A percentile compares a stretch with the other conserved stretches of the same genome.
phyloP scores from a whole-genome alignment of 495 filamentous ascomycete species.

The Neurospora pannonica region DNA sequence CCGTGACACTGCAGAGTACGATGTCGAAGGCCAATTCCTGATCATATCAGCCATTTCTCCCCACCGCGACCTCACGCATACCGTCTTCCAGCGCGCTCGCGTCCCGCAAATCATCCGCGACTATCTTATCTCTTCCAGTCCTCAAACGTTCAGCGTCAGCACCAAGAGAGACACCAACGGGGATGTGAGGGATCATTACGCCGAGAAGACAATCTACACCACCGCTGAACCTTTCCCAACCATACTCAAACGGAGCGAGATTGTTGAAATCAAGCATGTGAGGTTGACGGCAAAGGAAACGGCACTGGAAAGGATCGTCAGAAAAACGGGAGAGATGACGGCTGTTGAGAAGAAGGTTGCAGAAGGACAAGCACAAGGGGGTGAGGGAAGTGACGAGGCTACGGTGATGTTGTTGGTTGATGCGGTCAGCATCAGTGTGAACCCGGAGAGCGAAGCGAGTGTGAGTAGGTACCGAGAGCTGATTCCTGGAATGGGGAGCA shows the following conservation, averaged over 20 bases:
- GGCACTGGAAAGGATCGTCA: constrained; percentile 79
- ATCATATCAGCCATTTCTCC: constrained; percentile 72
- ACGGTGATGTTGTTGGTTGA: constrained; percentile 54
- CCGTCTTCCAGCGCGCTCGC: constrained; percentile 79
- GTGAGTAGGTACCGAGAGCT: constrained; percentile 68
- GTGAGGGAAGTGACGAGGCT: constrained; percentile 37
- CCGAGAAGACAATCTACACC: constrained; percentile 80
- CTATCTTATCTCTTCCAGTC: constrained; percentile 67
- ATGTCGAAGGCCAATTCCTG: constrained; percentile 84
- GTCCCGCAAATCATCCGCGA: constrained; percentile 76
- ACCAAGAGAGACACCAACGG: constrained; percentile 56
- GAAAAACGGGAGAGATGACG: constrained; percentile 80
- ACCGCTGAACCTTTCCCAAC: constrained; percentile 85
- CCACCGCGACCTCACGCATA: constrained; percentile 72
- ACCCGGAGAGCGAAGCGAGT: constrained; percentile 54
- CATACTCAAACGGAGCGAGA: constrained; percentile 80
- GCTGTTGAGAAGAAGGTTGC: constrained; percentile 62
- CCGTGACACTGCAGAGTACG: constrained; percentile 39
- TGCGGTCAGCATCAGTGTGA: constrained; percentile 62
- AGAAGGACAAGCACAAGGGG: constrained; percentile 49
- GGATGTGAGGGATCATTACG: constrained; percentile 57
- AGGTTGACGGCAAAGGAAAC: constrained; percentile 70
- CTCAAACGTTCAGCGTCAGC: constrained; percentile 63
- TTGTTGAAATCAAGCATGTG: constrained; percentile 54
- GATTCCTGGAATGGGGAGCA: constrained; percentile 42